phyloP scores from a whole-genome alignment of 345 rosid genomes.

The Syzygium jambos region DNA sequence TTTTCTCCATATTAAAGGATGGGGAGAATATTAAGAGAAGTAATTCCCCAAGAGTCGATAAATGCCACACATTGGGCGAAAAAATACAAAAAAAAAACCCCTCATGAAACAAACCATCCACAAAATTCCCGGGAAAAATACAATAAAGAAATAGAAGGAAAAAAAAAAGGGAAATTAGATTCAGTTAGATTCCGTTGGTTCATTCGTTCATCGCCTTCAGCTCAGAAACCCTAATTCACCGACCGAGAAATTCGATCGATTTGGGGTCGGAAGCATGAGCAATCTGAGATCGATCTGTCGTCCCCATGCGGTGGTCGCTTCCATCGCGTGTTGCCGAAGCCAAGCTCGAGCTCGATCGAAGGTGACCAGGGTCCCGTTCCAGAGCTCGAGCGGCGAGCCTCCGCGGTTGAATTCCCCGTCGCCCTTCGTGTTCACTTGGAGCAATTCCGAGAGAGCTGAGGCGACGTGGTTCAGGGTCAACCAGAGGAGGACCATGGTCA shows the following conservation, averaged over 20 bases:
- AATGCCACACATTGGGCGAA: not conserved
- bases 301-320: conserved; percentile 50
- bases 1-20: not conserved
- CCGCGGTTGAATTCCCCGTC: conserved; percentile 20
- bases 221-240: not conserved
- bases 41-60: not conserved
- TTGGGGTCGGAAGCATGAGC: conserved; percentile 23
- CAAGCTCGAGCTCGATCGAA: conserved; percentile 33
- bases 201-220: not conserved
- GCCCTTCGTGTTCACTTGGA: conserved; percentile 27
- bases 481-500: conserved; percentile 51
- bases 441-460: conserved; percentile 22
- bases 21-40: not conserved
- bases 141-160: not conserved
- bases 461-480: conserved; percentile 39
- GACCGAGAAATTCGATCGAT: not conserved
- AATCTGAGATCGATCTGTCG: conserved; percentile 54
- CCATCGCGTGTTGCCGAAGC: conserved; percentile 39
- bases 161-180: conserved; percentile 9
- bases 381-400: conserved; percentile 19
- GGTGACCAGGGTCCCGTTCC: conserved; percentile 41
- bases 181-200: not conserved
- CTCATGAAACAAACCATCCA: not conserved
- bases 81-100: not conserved
- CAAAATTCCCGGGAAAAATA: not conserved